These are phyloP conservation scores for Oxyria digyna DNA, from an alignment of 148 eudicot genomes.

Conservation along the genomic window DNA sequence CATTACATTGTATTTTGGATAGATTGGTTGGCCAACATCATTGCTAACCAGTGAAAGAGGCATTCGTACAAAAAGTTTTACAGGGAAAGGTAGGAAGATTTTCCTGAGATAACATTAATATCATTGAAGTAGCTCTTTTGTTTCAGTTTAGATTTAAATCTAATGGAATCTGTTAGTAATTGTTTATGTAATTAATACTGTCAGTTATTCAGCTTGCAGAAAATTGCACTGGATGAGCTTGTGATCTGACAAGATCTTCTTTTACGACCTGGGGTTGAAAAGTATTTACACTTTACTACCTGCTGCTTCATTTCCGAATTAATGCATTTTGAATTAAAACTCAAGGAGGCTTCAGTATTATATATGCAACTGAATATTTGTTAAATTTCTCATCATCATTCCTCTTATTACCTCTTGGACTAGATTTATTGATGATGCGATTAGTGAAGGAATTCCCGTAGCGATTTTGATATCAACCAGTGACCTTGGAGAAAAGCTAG, in stretches of 20 bases:
- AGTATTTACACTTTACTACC: constrained; percentile 23
- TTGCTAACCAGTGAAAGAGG: constrained; percentile 79
- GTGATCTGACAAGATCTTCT: constrained; percentile 51
- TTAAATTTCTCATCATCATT: constrained; percentile 4
- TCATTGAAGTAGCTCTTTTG: not conserved
- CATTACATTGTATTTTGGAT: constrained; percentile 13
- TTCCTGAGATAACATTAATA: not conserved
- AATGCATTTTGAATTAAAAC: not conserved
- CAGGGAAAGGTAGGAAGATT: constrained; percentile 57
- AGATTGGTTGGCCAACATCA: constrained; percentile 99
- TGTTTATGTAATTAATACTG: not conserved
- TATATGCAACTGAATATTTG: not conserved
- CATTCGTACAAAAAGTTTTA: constrained; percentile 58
- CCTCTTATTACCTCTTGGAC: constrained; percentile 9
- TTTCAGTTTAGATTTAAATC: not conserved
- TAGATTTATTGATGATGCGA: constrained; percentile 87
- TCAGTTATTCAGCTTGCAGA: constrained; percentile 26
- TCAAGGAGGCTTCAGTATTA: not conserved
- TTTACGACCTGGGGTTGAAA: constrained; percentile 83
- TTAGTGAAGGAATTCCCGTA: constrained; percentile 55
- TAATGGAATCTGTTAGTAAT: not conserved
- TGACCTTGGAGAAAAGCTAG: constrained; percentile 53
- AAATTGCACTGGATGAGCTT: constrained; percentile 76
- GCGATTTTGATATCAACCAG: constrained; percentile 61
- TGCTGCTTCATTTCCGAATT: not conserved